Base-by-base conservation (phyloP, 441 rosid species). In the Heliophila coronopifolia region DNA sequence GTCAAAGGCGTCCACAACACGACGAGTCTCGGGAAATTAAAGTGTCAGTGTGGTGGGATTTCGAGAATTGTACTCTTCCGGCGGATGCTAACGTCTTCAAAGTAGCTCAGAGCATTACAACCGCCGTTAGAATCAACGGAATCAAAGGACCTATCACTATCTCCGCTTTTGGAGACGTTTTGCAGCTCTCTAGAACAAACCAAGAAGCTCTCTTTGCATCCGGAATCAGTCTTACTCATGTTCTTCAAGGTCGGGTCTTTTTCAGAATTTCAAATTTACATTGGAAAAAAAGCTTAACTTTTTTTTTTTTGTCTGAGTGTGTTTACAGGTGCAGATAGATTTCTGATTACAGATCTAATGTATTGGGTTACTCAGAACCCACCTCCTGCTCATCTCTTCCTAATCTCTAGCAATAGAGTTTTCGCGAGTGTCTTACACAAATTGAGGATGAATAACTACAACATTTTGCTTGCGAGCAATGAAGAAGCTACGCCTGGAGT, bases 1-100 rank as follows among this genome's bases (percentile, higher is more conserved):
- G 6, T 10, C 58, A 59, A 9, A 39, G 66, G 34, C 67, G 65
- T 32, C 0, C 2, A 33, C 57, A 48, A 0, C 48, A 68, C 4
- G 83, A 81, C 3, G 85, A 80, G 24, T 73, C 82, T 1, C 68
- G 78, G 18, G 61, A 48, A 18, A 78, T 92, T 22, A 68, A 73
- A 69, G 90, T 92, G 20, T 71, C 73, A 3, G 99, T 92, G n/a
- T 88, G 99, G 97, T 92, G 95, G 95, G 95, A 88, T 71, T 85
- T 92, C 58, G 97, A 88, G 86, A 88, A 83, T 54, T 88, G 97
- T 55, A 7, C 44, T 51, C 15, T 77, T 24, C 94, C 94, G 11
- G 57, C 60, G 2, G 90, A 81, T 11, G 77, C 51, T 7, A 84
- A 87, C 55, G 92, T 71, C 2, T 77, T 68, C 61, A 80, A 64